phyloP scores from a whole-genome alignment of 1,284 basidiomycete species.

The Peniophora sp. region DNA sequence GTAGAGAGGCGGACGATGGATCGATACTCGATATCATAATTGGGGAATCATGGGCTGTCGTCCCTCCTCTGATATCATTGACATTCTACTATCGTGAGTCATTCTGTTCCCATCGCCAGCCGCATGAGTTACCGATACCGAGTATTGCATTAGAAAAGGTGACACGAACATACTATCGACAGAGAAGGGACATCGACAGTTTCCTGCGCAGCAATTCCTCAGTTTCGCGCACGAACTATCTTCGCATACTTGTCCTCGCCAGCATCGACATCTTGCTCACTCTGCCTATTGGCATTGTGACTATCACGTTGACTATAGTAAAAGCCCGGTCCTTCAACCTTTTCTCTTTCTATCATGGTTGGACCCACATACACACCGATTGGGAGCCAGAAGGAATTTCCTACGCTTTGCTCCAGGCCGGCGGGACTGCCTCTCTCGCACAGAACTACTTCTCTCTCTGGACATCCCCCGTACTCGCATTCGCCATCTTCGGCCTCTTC shows the following conservation, averaged over 20 bases:
- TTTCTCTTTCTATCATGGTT: background rate
- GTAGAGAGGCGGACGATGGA: background rate
- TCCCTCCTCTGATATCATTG: background rate
- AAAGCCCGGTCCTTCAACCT: background rate
- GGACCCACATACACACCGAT: background rate
- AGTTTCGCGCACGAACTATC: background rate
- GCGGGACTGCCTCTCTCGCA: background rate
- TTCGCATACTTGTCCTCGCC: background rate
- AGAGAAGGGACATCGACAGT: background rate
- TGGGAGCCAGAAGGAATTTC: background rate
- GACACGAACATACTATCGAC: background rate
- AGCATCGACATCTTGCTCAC: background rate
- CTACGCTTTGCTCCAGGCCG: background rate
- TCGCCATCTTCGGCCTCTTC: background rate
- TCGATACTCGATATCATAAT: background rate
- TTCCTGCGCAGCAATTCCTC: background rate
- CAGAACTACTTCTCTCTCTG: background rate
- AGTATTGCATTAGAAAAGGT: no score
- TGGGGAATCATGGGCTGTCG: background rate
- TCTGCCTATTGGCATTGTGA: background rate
- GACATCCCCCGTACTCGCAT: background rate
- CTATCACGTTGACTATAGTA: background rate
- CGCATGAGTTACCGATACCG: no score
- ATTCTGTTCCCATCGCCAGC: background rate
- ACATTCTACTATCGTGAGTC: background rate